A percentile compares a stretch with the other conserved stretches of the same genome.
These are phyloP conservation scores for Niveomyces coronatus DNA, from an alignment of 2,329 filamentous ascomycete species.

Conservation along the genomic window DNA sequence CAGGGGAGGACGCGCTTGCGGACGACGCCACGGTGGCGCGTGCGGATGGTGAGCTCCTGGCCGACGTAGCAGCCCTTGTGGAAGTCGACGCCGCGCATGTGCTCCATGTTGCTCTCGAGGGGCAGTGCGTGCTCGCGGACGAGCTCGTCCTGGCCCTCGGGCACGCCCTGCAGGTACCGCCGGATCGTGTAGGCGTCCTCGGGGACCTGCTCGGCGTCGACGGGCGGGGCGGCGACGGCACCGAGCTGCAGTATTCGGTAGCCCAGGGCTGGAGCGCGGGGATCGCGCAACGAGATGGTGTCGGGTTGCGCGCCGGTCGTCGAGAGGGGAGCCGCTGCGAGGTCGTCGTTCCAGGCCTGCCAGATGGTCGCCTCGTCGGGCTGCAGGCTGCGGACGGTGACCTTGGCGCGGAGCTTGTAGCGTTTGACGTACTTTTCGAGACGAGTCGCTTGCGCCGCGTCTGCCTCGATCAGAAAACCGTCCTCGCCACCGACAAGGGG, in stretches of 20 bases:
- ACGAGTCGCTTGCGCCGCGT: constrained; percentile 50
- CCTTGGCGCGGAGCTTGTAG: constrained; percentile 77
- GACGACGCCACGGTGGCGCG: constrained; percentile 87
- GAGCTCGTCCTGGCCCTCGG: constrained; percentile 80
- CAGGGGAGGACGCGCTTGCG: constrained; percentile 82
- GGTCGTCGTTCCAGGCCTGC: constrained; percentile 62
- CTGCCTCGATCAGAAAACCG: constrained; percentile 67
- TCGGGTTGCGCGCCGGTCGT: constrained; percentile 4
- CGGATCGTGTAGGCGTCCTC: constrained; percentile 61
- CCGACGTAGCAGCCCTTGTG: constrained; percentile 95
- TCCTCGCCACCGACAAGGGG: constrained; percentile 18
- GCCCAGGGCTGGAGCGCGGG: constrained; percentile 46
- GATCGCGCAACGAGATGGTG: constrained; percentile 36
- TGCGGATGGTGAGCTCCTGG: constrained; percentile 92
- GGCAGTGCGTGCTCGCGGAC: constrained; percentile 61
- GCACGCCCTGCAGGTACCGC: constrained; percentile 68
- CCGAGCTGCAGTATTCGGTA: constrained; percentile 32
- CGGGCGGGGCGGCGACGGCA: constrained; percentile 18
- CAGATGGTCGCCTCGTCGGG: constrained; percentile 58
- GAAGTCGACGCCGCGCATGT: constrained; percentile 80
- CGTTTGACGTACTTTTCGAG: constrained; percentile 67
- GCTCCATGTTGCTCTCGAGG: constrained; percentile 81
- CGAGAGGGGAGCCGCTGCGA: background rate
- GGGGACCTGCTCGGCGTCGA: constrained; percentile 36
- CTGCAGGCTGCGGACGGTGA: constrained; percentile 57